phyloP scores from a whole-genome alignment of 129 eudicot species.

The Flaveria sonorensis region DNA sequence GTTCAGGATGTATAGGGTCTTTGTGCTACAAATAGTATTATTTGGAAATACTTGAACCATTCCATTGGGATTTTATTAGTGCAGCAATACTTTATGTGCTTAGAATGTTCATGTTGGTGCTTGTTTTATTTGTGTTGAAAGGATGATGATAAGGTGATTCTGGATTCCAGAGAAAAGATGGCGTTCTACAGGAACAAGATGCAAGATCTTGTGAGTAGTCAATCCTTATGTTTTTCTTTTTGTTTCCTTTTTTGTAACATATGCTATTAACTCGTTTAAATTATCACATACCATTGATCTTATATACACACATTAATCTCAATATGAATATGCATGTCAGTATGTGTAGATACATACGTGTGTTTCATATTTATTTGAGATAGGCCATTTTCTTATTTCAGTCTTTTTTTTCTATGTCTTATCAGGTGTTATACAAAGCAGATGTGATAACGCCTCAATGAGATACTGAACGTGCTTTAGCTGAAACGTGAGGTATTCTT shows the following conservation, averaged over 20 bases:
- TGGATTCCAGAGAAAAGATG: constrained; percentile 92
- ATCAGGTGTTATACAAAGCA: constrained; percentile 91
- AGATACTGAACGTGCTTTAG: constrained; percentile 93
- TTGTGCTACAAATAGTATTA: constrained; percentile 13
- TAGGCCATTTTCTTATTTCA: background rate
- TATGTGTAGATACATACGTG: background rate
- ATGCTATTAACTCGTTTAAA: constrained; percentile 1
- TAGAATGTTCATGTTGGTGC: constrained; percentile 16
- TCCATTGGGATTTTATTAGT: background rate
- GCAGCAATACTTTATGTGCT: background rate
- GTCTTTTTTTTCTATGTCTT: background rate
- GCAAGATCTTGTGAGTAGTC: constrained; percentile 92
- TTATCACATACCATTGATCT: background rate
- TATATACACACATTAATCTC: background rate
- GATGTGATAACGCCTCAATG: constrained; percentile 98
- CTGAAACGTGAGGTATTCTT: constrained; percentile 84
- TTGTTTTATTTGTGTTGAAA: constrained; percentile 38
- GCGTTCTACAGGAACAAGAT: constrained; percentile 76
- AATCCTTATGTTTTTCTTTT: background rate
- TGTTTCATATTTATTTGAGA: constrained; percentile 9
- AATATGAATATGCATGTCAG: background rate
- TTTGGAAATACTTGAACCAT: constrained; percentile 22
- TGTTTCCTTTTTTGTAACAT: background rate
- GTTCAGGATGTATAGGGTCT: constrained; percentile 17
- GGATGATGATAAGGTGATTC: constrained; percentile 66